Base-by-base conservation (phyloP, 1,284 basidiomycete genomes). In the Puccinia polysora region DNA sequence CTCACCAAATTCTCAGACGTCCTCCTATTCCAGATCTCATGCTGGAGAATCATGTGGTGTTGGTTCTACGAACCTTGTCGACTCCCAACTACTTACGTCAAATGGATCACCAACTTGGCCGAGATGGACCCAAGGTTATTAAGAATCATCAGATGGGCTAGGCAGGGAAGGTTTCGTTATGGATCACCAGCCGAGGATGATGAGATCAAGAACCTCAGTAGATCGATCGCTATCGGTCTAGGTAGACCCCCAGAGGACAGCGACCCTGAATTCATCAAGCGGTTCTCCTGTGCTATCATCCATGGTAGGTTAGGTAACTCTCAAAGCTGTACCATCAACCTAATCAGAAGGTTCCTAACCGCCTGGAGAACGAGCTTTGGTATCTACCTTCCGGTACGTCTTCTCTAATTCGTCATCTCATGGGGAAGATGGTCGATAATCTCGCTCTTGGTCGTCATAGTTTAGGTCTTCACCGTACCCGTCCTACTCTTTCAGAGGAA, bases 341-440 rank as follows among this genome's bases (percentile, higher is more conserved):
- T 79, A 1, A 63, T 74, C 38, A 76, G 77, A 74, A 76, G 81
- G 1, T 81, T 77, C 76, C 56, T 76, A 4, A 65, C 76, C 0
- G 81, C 78, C 0, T 81, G 77, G 75, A 75, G 77, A 40, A 78
- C 80, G 73, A 74, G 74, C 49, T 76, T 81, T 74, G 70, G 75
- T 53, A 80, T 81, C 75, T 81, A 81, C 74, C 69, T 81, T 18
- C 81, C 81, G 7, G 80, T 81, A n/a, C 28, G 76, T 20, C 18
- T 14, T 56, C 18, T 59, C 5, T 5, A 10, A 25, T 5, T 36
- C 15, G 40, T 4, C 30, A 7, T 23, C 6, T 6, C 15, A n/a
- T 14, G 30, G 30, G 18, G 18, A 56, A 28, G 28, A 12, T 15
- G 20, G 53, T 23, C 34, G 14, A 3, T 20, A 18, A 59, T 59